Conservation (phyloP, 2,329 filamentous ascomycete genomes). For the Xenoacremonium recifei region DNA sequence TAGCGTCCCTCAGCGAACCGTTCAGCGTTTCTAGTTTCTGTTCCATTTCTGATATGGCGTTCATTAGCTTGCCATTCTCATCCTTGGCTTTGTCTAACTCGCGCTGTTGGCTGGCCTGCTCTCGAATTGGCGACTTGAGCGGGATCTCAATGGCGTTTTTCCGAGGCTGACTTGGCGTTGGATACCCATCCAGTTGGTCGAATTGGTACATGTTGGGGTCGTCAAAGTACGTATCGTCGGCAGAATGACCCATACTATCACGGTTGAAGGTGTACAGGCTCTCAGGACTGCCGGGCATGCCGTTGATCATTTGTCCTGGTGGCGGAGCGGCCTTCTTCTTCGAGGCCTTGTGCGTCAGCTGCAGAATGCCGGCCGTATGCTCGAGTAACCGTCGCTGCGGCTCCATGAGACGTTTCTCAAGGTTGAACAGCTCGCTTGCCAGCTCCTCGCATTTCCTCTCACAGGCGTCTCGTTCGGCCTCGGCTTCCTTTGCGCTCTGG, state of each 20-base stretch:
- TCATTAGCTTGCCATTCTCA: conserved; percentile 40
- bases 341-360: conserved; percentile 81
- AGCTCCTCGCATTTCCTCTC: conserved; percentile 84
- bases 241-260: conserved; percentile 54
- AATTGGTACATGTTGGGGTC: conserved; percentile 72
- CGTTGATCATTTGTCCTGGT: conserved; percentile 44
- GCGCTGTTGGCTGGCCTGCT: conserved; percentile 50
- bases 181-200: conserved; percentile 57
- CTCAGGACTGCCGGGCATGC: conserved; percentile 72
- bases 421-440: conserved; percentile 72
- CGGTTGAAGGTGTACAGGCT: conserved; percentile 70
- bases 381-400: conserved; percentile 75
- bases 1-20: conserved; percentile 62
- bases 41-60: conserved; percentile 59
- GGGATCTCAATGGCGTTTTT: conserved; percentile 55
- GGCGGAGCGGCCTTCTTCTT: conserved; percentile 51
- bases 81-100: conserved; percentile 45
- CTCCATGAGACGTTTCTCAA: conserved; percentile 75
- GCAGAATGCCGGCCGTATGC: conserved; percentile 89
- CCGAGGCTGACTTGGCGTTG: conserved; percentile 27
- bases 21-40: conserved; percentile 67
- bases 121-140: conserved; percentile 55
- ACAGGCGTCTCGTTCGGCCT: conserved; percentile 71
- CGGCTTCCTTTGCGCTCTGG: conserved; percentile 58
- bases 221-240: conserved; percentile 67